phyloP scores from a whole-genome alignment of 2,329 filamentous ascomycete genomes.

The Monilinia aucupariae region DNA sequence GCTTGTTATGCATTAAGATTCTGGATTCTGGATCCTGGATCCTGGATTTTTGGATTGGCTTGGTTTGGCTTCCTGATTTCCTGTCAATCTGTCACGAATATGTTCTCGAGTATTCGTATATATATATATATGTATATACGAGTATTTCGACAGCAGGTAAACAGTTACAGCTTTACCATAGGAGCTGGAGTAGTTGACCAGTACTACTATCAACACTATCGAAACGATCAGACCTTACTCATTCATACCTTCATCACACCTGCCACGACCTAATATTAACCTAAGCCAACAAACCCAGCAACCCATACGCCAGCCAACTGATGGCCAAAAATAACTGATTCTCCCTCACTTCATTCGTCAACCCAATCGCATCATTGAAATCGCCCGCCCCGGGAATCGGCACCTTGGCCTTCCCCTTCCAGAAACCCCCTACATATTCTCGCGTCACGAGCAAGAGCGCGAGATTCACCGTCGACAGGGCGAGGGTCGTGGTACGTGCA shows the following conservation, averaged over 20 bases:
- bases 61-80: no score
- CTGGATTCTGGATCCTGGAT: no score
- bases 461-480: background rate
- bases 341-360: background rate
- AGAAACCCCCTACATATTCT: slow-evolving; percentile 12
- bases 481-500: background rate
- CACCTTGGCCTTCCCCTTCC: slow-evolving; percentile 5
- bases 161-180: no score
- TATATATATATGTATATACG: no score
- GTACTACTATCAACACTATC: no score
- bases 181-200: no score
- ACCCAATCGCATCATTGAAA: slow-evolving; percentile 12
- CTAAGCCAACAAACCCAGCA: slow-evolving; percentile 5
- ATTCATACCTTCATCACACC: background rate
- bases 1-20: no score
- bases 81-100: no score
- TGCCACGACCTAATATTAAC: no score
- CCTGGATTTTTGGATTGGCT: no score
- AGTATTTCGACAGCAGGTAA: no score
- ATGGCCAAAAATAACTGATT: background rate
- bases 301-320: background rate
- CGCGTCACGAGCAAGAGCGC: background rate
- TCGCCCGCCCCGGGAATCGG: background rate
- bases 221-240: background rate
- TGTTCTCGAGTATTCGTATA: no score